Conservation (phyloP, 257 asterid genomes). For the Solanum tacnaense region DNA sequence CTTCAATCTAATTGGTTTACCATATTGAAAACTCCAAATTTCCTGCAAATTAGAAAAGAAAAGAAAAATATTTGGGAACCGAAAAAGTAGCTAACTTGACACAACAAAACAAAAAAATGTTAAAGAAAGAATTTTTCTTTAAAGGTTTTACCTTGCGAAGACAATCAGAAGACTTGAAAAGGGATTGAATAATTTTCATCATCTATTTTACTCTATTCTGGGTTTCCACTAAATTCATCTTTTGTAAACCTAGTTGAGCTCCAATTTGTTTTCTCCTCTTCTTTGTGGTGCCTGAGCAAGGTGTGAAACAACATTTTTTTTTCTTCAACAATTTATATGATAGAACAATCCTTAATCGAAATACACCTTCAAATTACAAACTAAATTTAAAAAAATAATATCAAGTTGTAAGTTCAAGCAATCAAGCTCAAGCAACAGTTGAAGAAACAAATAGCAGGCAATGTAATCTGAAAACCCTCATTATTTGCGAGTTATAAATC, state of each 20-base stretch:
- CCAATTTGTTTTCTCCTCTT: neutral
- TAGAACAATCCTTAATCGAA: neutral
- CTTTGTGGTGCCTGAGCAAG: neutral
- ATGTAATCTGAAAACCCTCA: neutral
- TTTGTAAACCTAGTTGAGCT: neutral
- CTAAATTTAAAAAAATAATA: too few species aligned
- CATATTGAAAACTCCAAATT: neutral
- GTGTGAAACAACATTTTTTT: neutral
- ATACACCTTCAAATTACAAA: neutral
- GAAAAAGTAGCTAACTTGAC: neutral
- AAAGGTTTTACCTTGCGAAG: neutral
- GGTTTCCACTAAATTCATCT: neutral
- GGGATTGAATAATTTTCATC: neutral
- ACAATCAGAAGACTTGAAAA: neutral
- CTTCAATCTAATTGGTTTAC: neutral
- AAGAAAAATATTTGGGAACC: neutral
- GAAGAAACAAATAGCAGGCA: neutral
- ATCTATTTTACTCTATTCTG: neutral
- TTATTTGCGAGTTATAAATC: neutral
- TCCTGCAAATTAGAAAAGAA: neutral
- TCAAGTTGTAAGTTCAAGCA: neutral
- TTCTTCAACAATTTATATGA: neutral
- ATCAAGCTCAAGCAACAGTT: neutral
- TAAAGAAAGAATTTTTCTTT: neutral
- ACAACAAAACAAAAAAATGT: neutral